phyloP scores from a whole-genome alignment of 1,139 yeast genomes.

The Candida tropicalis region DNA sequence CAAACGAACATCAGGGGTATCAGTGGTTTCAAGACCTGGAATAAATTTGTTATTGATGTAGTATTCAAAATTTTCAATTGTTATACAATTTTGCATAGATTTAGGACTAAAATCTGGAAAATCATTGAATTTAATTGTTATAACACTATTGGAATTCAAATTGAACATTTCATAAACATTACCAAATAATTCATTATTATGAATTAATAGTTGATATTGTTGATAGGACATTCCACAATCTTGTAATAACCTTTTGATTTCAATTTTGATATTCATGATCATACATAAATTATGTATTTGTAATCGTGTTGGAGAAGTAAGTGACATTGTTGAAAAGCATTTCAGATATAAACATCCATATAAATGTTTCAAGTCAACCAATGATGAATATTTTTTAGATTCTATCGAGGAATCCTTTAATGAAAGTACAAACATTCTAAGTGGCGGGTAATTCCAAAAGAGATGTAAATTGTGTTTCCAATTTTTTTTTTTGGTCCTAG shows the following conservation, averaged over 20 bases:
- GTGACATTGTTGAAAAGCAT: neutral
- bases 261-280: constrained; percentile 17
- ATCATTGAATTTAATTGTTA: constrained; percentile 9
- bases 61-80: constrained; percentile 8
- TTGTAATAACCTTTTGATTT: constrained; percentile 16
- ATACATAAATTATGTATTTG: neutral
- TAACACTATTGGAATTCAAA: neutral
- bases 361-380: neutral
- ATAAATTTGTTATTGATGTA: constrained; percentile 4
- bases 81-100: neutral
- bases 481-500: too few relatives aligned
- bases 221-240: constrained; percentile 12
- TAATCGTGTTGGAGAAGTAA: neutral
- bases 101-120: constrained; percentile 10
- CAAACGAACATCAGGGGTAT: constrained; percentile 6
- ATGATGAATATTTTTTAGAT: neutral
- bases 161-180: neutral
- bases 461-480: too few relatives aligned
- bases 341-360: neutral
- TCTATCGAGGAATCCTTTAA: neutral
- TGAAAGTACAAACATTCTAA: neutral
- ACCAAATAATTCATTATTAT: neutral
- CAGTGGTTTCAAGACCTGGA: constrained; percentile 2
- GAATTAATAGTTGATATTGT: constrained; percentile 10
- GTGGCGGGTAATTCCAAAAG: too few relatives aligned